phyloP scores from a whole-genome alignment of 495 filamentous ascomycete genomes.

The Neurospora cerealis region DNA sequence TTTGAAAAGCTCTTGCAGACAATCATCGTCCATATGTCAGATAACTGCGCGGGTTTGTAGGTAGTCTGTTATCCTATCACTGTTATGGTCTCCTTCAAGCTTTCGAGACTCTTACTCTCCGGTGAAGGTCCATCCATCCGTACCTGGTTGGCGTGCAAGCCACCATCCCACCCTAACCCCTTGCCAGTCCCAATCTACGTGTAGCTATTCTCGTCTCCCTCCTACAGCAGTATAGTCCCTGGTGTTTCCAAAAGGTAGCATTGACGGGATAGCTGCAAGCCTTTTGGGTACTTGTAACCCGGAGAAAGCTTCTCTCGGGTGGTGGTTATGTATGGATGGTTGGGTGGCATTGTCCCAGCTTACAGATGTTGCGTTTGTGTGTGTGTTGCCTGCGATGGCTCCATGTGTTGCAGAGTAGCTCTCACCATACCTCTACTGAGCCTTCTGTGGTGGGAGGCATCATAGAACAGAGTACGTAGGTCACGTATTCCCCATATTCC shows the following conservation, averaged over 20 bases:
- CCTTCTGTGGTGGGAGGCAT: not conserved
- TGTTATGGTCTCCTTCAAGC: not conserved
- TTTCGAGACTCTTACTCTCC: not conserved
- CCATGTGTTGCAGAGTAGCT: not conserved
- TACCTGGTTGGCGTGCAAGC: not conserved
- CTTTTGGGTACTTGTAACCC: not conserved
- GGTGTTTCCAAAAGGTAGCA: no score
- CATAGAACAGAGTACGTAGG: not conserved
- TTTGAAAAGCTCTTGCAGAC: not conserved
- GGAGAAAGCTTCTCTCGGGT: not conserved
- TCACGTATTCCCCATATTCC: not conserved
- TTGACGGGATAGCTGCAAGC: no score
- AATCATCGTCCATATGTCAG: not conserved
- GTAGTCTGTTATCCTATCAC: not conserved
- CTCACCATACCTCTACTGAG: not conserved
- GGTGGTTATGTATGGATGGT: not conserved
- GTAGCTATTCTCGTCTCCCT: constrained; percentile 6
- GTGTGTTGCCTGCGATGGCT: not conserved
- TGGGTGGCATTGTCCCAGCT: not conserved
- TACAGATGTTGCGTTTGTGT: not conserved
- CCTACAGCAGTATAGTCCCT: no score
- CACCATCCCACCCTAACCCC: not conserved
- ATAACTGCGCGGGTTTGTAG: not conserved
- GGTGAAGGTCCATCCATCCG: not conserved
- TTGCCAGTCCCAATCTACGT: not conserved